phyloP scores from a whole-genome alignment of 1,284 basidiomycete genomes.

The Porogramme epimiltina region DNA sequence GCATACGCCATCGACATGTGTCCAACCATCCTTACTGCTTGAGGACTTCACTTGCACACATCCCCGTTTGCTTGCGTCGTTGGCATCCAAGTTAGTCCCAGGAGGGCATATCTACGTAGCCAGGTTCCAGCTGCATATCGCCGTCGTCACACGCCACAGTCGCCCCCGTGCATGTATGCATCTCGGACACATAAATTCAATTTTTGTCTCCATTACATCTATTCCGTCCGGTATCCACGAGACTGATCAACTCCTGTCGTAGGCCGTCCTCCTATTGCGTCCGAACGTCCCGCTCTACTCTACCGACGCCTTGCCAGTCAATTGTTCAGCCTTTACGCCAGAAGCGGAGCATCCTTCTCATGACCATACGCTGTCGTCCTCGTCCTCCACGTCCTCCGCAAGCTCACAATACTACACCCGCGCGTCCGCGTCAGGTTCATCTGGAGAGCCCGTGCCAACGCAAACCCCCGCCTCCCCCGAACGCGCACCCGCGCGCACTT shows the following conservation, averaged over 20 bases:
- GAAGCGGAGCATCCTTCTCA: conserved; percentile 41
- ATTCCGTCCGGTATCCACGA: neutral
- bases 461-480: conserved; percentile 41
- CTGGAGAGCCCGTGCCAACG: conserved; percentile 23
- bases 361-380: conserved; percentile 14
- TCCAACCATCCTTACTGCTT: no score
- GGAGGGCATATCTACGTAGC: no score
- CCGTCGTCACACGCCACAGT: no score
- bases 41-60: no score
- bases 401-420: conserved; percentile 22
- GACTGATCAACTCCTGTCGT: conserved; percentile 18
- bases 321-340: conserved; percentile 65
- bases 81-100: no score
- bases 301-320: conserved; percentile 79
- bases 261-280: conserved; percentile 83
- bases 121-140: no score
- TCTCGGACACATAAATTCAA: neutral
- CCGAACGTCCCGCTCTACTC: conserved; percentile 85
- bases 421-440: conserved; percentile 9
- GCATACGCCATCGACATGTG: no score
- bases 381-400: conserved; percentile 22
- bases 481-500: conserved; percentile 48
- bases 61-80: no score
- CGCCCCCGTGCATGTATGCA: conserved; percentile 2
- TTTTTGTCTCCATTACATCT: neutral